Evolutionary conservation across 2,329 filamentous ascomycete species (phyloP).

Genomic region (Aspergillus costaricaensis): DNA sequence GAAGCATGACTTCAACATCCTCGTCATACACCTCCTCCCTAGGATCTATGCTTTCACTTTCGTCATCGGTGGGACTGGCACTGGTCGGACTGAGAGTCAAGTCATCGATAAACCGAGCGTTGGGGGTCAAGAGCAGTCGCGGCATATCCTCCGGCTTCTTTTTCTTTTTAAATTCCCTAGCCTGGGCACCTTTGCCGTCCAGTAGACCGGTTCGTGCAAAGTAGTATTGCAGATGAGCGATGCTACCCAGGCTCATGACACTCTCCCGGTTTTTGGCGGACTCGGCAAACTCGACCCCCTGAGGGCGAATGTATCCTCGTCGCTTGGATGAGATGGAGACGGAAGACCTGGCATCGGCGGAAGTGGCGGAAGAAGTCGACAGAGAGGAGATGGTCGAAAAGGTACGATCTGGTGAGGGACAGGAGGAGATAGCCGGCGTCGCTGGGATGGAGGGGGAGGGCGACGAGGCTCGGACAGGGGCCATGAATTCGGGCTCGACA

Average conservation of each 20-base stretch:
- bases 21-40: slow-evolving; percentile 56
- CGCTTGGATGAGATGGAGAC: slow-evolving; percentile 53
- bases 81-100: slow-evolving; percentile 48
- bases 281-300: slow-evolving; percentile 84
- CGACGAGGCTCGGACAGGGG: slow-evolving; percentile 37
- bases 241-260: slow-evolving; percentile 93
- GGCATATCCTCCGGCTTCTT: slow-evolving; percentile 42
- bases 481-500: slow-evolving; percentile 22
- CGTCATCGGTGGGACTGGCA: slow-evolving; percentile 54
- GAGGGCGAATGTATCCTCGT: slow-evolving; percentile 83
- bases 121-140: slow-evolving; percentile 41
- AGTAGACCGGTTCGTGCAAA: slow-evolving; percentile 92
- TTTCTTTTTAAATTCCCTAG: slow-evolving; percentile 65
- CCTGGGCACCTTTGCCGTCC: slow-evolving; percentile 88
- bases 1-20: slow-evolving; percentile 75
- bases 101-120: slow-evolving; percentile 43
- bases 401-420: slow-evolving; percentile 47
- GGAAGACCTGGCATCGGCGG: slow-evolving; percentile 45
- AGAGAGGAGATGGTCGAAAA: slow-evolving; percentile 50
- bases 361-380: slow-evolving; percentile 48
- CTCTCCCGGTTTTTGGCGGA: slow-evolving; percentile 90
- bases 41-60: slow-evolving; percentile 33
- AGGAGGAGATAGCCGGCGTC: slow-evolving; percentile 48
- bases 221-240: slow-evolving; percentile 96
- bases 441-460: slow-evolving; percentile 45